Percentiles rank a stretch among this genome's conserved stretches.
Conservation (phyloP, 2,329 filamentous ascomycete species). For the Colletotrichum sp. region DNA sequence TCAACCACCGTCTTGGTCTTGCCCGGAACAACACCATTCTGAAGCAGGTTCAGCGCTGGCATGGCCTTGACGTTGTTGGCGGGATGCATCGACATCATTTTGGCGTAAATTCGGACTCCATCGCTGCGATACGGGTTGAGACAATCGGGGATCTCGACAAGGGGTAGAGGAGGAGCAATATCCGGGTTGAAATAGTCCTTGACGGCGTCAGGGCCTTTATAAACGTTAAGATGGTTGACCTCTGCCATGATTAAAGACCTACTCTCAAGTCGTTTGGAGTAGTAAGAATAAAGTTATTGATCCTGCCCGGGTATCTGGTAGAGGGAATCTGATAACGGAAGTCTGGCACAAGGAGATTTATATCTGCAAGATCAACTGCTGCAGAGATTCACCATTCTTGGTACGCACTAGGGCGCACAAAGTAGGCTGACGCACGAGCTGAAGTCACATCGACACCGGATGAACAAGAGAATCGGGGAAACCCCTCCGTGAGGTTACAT, state of each 20-base stretch:
- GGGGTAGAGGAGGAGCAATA: constrained; percentile 58
- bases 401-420: not conserved
- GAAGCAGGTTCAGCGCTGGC: constrained; percentile 60
- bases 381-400: not conserved
- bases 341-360: not conserved
- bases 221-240: constrained; percentile 54
- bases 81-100: constrained; percentile 70
- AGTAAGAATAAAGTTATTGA: not conserved
- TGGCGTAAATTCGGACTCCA: constrained; percentile 67
- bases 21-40: constrained; percentile 40
- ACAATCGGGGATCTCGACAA: constrained; percentile 63
- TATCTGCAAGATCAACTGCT: not conserved
- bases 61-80: constrained; percentile 70
- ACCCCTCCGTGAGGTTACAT: not conserved
- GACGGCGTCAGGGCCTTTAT: constrained; percentile 60
- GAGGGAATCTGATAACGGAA: not conserved
- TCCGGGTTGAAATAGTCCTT: constrained; percentile 66
- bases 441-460: not conserved
- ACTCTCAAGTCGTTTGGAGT: not conserved
- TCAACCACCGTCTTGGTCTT: constrained; percentile 60
- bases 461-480: not conserved
- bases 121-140: constrained; percentile 63
- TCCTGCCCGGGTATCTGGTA: constrained; percentile 21
- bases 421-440: not conserved
- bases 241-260: not conserved